Evolutionary conservation across 1,139 yeast genomes (phyloP).

Genomic region (Yueomyces sp.): DNA sequence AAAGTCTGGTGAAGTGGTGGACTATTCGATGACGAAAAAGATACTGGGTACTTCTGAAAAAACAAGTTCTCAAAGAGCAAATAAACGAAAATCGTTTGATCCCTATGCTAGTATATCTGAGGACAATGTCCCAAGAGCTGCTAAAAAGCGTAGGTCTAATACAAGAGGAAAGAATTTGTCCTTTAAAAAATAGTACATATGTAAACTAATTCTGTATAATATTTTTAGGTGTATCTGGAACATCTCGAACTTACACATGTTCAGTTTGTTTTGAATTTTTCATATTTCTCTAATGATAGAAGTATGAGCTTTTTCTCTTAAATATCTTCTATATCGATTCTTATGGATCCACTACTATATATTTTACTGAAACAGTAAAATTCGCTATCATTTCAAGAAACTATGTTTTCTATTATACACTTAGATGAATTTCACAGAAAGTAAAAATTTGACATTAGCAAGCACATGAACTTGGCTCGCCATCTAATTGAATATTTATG

Average conservation of each 20-base stretch:
- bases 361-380: not conserved
- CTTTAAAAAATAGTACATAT: slow-evolving; percentile 24
- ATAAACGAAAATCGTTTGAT: slow-evolving; percentile 42
- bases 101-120: slow-evolving; percentile 38
- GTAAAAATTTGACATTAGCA: slow-evolving; percentile 32
- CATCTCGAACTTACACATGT: too few relatives aligned
- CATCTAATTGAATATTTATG: slow-evolving; percentile 83
- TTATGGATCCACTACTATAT: too few relatives aligned
- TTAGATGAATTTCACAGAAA: too few relatives aligned
- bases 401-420: too few relatives aligned
- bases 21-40: slow-evolving; percentile 39
- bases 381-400: not conserved
- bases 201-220: too few relatives aligned
- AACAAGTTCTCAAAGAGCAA: slow-evolving; percentile 19
- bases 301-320: too few relatives aligned
- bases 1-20: slow-evolving; percentile 25
- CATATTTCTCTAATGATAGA: too few relatives aligned
- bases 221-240: too few relatives aligned
- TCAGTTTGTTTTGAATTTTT: too few relatives aligned
- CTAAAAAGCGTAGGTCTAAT: slow-evolving; percentile 32
- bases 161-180: slow-evolving; percentile 39
- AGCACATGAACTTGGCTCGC: slow-evolving; percentile 64
- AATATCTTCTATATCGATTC: not conserved
- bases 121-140: slow-evolving; percentile 35
- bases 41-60: slow-evolving; percentile 24